phyloP scores from a whole-genome alignment of 257 asterid genomes.

The Datura wrightii region DNA sequence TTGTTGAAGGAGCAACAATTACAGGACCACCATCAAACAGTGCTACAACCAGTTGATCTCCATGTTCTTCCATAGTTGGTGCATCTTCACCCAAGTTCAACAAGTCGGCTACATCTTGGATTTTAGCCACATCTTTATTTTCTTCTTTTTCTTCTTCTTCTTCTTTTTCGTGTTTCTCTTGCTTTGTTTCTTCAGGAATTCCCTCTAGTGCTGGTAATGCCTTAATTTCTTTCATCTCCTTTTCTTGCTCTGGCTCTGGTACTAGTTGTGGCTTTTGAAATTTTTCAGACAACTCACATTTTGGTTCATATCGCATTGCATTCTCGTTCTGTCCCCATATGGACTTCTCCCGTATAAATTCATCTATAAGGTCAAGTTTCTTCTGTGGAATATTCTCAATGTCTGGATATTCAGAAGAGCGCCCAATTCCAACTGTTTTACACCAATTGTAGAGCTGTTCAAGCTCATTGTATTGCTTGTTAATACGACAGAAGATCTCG shows the following conservation, averaged over 20 bases:
- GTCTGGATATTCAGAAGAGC: constrained; percentile 81
- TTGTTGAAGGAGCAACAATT: constrained; percentile 34
- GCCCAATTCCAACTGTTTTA: constrained; percentile 65
- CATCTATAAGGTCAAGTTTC: constrained; percentile 87
- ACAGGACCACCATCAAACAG: constrained; percentile 61
- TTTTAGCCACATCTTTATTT: constrained; percentile 37
- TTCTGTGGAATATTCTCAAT: constrained; percentile 73
- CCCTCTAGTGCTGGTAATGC: constrained; percentile 83
- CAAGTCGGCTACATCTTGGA: constrained; percentile 63
- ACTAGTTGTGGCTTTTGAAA: neutral
- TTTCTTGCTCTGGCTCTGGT: constrained; percentile 48
- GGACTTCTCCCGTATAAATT: constrained; percentile 68
- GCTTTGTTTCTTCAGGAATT: constrained; percentile 35
- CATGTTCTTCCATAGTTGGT: constrained; percentile 59
- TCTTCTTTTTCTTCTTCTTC: constrained; percentile 28
- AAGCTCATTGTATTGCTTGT: constrained; percentile 84
- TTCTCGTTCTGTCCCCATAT: constrained; percentile 38
- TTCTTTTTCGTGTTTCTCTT: constrained; percentile 28
- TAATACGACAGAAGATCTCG: constrained; percentile 68
- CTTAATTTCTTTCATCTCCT: constrained; percentile 64
- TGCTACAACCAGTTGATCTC: constrained; percentile 70
- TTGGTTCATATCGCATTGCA: constrained; percentile 36
- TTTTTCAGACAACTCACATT: constrained; percentile 31
- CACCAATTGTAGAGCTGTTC: constrained; percentile 76
- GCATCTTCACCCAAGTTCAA: constrained; percentile 68